A percentile compares a stretch with the other conserved stretches of the same genome.
Evolutionary conservation across 2,329 filamentous ascomycete genomes (phyloP).

Genomic region (Ampelomyces quisqualis): DNA sequence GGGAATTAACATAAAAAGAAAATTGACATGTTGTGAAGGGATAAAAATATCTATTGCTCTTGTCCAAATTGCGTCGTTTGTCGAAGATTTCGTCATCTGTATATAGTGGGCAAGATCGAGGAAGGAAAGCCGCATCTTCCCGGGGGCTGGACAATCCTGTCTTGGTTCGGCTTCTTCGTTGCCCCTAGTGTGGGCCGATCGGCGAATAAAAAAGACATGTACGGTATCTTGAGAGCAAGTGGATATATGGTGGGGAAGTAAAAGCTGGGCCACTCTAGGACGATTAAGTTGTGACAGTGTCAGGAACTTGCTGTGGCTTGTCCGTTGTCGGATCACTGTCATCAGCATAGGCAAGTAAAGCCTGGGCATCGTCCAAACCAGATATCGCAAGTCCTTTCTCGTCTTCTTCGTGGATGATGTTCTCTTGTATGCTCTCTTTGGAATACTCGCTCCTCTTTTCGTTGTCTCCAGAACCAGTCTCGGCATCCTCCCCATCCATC

Average conservation of each 20-base stretch:
- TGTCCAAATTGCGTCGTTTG: too few species aligned
- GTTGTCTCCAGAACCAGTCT: slow-evolving; percentile 27
- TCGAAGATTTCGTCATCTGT: too few species aligned
- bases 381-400: slow-evolving; percentile 43
- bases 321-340: slow-evolving; percentile 14
- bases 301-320: slow-evolving; percentile 7
- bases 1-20: too few species aligned
- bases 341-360: slow-evolving; percentile 37
- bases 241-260: not conserved
- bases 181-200: not conserved
- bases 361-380: slow-evolving; percentile 40
- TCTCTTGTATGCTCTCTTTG: slow-evolving; percentile 40
- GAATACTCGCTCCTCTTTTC: slow-evolving; percentile 34
- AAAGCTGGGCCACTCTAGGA: not conserved
- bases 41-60: too few species aligned
- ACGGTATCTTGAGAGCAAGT: slow-evolving; percentile 1
- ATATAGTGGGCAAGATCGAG: too few species aligned
- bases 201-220: not conserved
- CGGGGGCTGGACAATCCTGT: too few species aligned
- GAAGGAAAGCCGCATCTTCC: too few species aligned
- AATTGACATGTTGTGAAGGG: too few species aligned
- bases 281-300: slow-evolving; percentile 4
- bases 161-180: too few species aligned
- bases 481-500: slow-evolving; percentile 59
- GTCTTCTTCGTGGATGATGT: slow-evolving; percentile 43